These are phyloP conservation scores for Striga asiatica DNA, from an alignment of 257 asterid genomes.

Conservation along the genomic window DNA sequence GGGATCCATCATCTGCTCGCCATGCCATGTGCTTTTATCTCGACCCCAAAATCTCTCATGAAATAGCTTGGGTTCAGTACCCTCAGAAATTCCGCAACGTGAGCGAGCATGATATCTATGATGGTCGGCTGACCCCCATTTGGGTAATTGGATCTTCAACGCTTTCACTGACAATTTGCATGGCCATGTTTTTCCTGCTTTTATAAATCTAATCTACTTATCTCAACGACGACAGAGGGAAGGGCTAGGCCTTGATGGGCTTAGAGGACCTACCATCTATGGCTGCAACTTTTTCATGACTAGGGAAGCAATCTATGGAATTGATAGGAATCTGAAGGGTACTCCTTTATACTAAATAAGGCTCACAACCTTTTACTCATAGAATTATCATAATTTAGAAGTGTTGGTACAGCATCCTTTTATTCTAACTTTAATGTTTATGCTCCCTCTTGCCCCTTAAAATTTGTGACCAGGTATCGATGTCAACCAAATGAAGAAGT, in stretches of 20 bases:
- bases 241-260: slow-evolving; percentile 47
- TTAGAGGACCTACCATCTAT: slow-evolving; percentile 33
- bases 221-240: slow-evolving; percentile 21
- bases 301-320: slow-evolving; percentile 41
- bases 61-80: slow-evolving; percentile 50
- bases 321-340: slow-evolving; percentile 19
- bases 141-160: slow-evolving; percentile 21
- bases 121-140: slow-evolving; percentile 18
- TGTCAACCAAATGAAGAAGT: slow-evolving; percentile 22
- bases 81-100: slow-evolving; percentile 47
- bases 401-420: not conserved
- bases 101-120: slow-evolving; percentile 43
- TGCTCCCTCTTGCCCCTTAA: too few relatives aligned
- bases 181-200: not conserved
- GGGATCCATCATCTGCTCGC: slow-evolving; percentile 35
- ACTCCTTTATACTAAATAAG: not conserved
- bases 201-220: not conserved
- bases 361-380: not conserved
- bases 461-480: slow-evolving; percentile 24
- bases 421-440: not conserved
- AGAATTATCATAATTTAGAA: not conserved
- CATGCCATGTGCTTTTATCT: slow-evolving; percentile 43
- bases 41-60: slow-evolving; percentile 24
- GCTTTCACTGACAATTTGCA: not conserved
- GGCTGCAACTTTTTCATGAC: slow-evolving; percentile 51